Percentiles rank a stretch among this genome's conserved stretches.
phyloP scores from a whole-genome alignment of 805 yeast species.

The Hanseniaspora nectarophila region DNA sequence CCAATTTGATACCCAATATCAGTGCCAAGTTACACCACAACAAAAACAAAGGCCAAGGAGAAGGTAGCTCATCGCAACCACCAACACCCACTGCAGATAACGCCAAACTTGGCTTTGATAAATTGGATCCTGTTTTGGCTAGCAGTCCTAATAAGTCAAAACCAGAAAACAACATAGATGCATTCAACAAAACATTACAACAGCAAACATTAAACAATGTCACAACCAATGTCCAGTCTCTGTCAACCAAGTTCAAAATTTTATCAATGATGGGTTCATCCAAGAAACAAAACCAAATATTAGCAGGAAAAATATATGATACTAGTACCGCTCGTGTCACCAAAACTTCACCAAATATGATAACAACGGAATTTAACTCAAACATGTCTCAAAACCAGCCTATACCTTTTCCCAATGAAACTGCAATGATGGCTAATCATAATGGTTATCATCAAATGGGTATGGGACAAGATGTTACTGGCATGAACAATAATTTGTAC shows the following conservation, averaged over 20 bases:
- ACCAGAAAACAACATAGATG: background rate
- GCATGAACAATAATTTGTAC: conserved; percentile 8
- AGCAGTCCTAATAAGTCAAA: background rate
- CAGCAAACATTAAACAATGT: background rate
- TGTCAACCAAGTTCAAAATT: conserved; percentile 8
- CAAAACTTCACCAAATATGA: background rate
- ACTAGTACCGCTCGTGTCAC: background rate
- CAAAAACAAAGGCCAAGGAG: conserved; percentile 17
- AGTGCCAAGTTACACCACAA: conserved; percentile 28
- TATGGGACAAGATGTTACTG: background rate
- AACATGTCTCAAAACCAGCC: background rate
- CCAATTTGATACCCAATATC: conserved; percentile 27
- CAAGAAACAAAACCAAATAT: conserved; percentile 6
- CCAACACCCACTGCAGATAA: conserved; percentile 6
- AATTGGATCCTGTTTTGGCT: background rate
- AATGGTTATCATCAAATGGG: conserved; percentile 1
- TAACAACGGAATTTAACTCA: background rate
- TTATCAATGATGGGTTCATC: conserved; percentile 14
- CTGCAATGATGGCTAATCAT: background rate
- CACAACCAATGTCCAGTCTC: background rate
- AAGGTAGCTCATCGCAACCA: conserved; percentile 3
- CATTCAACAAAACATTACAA: background rate
- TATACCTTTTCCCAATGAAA: conserved; percentile 9
- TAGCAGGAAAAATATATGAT: background rate
- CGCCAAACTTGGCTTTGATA: background rate